Percentiles rank a stretch among this genome's conserved stretches.
phyloP scores from a whole-genome alignment of 805 yeast genomes.

The Candida insectorum region DNA sequence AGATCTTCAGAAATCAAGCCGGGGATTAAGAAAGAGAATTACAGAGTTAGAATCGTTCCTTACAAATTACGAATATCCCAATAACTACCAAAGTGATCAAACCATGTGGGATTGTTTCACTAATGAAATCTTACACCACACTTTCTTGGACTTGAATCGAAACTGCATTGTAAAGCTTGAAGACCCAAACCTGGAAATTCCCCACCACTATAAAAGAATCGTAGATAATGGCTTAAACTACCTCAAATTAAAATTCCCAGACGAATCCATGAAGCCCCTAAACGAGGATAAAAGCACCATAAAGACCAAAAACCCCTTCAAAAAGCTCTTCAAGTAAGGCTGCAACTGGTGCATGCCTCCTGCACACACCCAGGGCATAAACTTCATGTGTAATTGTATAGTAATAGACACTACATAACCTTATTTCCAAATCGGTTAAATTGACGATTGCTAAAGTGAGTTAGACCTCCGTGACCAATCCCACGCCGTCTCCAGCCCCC shows the following conservation, averaged over 20 bases:
- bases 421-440: too few species aligned
- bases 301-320: slow-evolving; percentile 34
- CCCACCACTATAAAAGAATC: slow-evolving; percentile 24
- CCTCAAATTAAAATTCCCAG: slow-evolving; percentile 30
- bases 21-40: slow-evolving; percentile 28
- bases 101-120: slow-evolving; percentile 36
- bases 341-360: too few species aligned
- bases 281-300: neutral
- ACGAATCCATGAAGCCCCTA: slow-evolving; percentile 5
- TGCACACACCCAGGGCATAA: too few species aligned
- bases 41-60: slow-evolving; percentile 26
- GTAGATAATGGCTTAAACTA: slow-evolving; percentile 29
- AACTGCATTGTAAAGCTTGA: slow-evolving; percentile 31
- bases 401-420: too few species aligned
- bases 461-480: too few species aligned
- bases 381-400: too few species aligned
- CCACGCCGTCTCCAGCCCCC: too few species aligned
- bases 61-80: slow-evolving; percentile 31
- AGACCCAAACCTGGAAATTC: slow-evolving; percentile 16
- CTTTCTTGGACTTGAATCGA: slow-evolving; percentile 27
- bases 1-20: slow-evolving; percentile 41
- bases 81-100: slow-evolving; percentile 19
- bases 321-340: slow-evolving; percentile 32
- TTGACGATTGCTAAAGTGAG: too few species aligned
- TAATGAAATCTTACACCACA: slow-evolving; percentile 23